phyloP scores from a whole-genome alignment of 139 green algal species.

The Coccomyxa sp. region DNA sequence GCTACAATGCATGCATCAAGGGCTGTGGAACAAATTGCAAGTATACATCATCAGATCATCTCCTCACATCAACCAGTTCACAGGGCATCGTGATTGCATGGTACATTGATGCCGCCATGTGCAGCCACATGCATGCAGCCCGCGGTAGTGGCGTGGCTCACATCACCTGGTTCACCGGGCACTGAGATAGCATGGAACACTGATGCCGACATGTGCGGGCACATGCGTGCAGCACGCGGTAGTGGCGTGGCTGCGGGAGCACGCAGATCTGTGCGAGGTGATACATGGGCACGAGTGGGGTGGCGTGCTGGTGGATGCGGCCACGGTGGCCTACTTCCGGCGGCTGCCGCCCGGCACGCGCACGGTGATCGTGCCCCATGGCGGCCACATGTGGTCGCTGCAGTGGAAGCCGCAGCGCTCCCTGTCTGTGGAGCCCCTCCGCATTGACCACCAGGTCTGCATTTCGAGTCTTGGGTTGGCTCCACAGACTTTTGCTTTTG shows the following conservation, averaged over 20 bases:
- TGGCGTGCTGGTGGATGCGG: slow-evolving; percentile 2
- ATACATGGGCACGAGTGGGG: slow-evolving; percentile 17
- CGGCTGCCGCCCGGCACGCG: background rate
- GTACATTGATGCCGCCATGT: no score
- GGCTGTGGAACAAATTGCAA: no score
- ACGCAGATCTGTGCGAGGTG: slow-evolving; percentile 4
- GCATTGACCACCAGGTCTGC: slow-evolving; percentile 9
- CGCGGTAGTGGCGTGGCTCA: slow-evolving; percentile 4
- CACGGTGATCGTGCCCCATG: slow-evolving; percentile 4
- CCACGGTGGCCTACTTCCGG: background rate
- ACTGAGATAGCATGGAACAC: no score
- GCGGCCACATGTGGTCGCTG: slow-evolving; percentile 14
- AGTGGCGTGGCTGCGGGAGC: background rate
- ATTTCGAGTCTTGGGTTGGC: no score
- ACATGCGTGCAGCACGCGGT: background rate
- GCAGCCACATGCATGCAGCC: background rate
- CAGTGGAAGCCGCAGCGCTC: slow-evolving; percentile 4
- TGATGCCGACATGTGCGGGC: no score
- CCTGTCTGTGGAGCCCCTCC: slow-evolving; percentile 2
- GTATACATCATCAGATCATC: no score
- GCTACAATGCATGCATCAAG: no score
- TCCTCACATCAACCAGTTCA: no score
- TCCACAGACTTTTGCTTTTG: no score
- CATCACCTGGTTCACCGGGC: no score
- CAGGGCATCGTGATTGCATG: no score